Evolutionary conservation across 2,329 filamentous ascomycete genomes (phyloP).

Genomic region (Alternaria rosae): DNA sequence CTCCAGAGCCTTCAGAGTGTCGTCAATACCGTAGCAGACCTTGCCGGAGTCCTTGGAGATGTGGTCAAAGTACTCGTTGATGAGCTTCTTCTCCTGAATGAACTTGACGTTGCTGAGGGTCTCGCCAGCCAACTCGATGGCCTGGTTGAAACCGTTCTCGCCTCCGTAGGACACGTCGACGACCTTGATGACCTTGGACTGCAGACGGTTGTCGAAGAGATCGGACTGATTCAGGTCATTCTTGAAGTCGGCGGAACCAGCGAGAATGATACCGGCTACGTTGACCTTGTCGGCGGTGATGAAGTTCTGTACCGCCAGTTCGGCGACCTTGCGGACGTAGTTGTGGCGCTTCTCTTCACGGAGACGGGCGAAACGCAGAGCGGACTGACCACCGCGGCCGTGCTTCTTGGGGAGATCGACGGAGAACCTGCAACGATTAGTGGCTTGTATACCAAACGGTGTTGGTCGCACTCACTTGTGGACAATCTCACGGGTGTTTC

Average conservation of each 20-base stretch:
- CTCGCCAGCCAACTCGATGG: slow-evolving; percentile 93
- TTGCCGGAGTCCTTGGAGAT: slow-evolving; percentile 97
- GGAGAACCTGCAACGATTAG: slow-evolving; percentile 65
- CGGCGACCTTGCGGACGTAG: slow-evolving; percentile 98
- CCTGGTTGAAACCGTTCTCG: slow-evolving; percentile 99
- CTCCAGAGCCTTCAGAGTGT: slow-evolving; percentile 95
- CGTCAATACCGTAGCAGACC: slow-evolving; percentile 97
- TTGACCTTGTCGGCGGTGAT: slow-evolving; percentile 99
- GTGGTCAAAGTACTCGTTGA: slow-evolving; percentile 98
- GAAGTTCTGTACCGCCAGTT: slow-evolving; percentile 97
- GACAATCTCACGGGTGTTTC: slow-evolving; percentile 94
- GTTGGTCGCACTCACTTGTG: slow-evolving; percentile 69
- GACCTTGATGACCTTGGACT: slow-evolving; percentile 97
- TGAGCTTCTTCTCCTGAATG: slow-evolving; percentile 99
- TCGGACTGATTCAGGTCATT: slow-evolving; percentile 98
- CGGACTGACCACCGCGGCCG: slow-evolving; percentile 99
- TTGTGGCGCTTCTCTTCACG: slow-evolving; percentile 99
- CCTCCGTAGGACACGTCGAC: slow-evolving; percentile 99
- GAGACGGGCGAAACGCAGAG: slow-evolving; percentile 98
- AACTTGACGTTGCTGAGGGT: slow-evolving; percentile 99
- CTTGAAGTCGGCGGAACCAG: slow-evolving; percentile 99
- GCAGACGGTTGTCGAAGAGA: slow-evolving; percentile 91
- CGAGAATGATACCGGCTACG: slow-evolving; percentile 91
- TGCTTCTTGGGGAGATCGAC: slow-evolving; percentile 99
- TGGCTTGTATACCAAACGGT: background rate